Base-by-base conservation (phyloP, 805 yeast genomes). In the Lipomyces sp. region DNA sequence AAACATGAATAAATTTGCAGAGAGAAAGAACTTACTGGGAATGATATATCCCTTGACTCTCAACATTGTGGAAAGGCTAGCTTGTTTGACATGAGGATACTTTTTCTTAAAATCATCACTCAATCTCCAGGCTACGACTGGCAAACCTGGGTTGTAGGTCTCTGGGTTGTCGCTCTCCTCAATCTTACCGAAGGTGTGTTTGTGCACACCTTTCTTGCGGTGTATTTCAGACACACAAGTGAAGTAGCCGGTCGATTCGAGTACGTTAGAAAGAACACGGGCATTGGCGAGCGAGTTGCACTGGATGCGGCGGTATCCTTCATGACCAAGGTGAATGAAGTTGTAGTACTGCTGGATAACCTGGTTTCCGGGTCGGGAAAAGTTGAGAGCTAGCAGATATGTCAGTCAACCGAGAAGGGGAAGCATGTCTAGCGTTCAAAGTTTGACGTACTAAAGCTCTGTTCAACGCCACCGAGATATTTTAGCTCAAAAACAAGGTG, bases 281-380 rank as follows among this genome's bases (percentile, higher is more conserved):
- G 97, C 94, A 72, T 90, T 90, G 69, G 84, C 81, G 66, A 92
- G 74, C 54, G 93, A 86, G 67, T 82, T 82, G 66, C 82, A 82
- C 75, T 89, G 92, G 50, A 86, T 79, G 60, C 83, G 80, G 69
- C 81, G 77, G 80, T 84, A 92, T n/a, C 98, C 98, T 42, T 83
- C 82, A 66, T 76, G 78, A 6, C 97, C 98, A 45, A 87, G 80
- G 53, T 85, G 81, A 72, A 92, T 79, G 73, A 92, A 87, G 77
- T 90, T 89, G 82, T 80, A 92, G 81, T 92, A 93, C 79, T 92
- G 97, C 75, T 89, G 92, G 69, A 92, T 82, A 39, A 93, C 93
- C 66, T 93, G 96, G 84, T 86, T 90, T 0, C 97, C 97, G 6
- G 98, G 95, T 76, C 97, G 86, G 6, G 96, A 90, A 78, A 92